These are phyloP conservation scores for Pichia rugopelliculosa DNA, from an alignment of 805 yeast genomes.

Conservation along the genomic window DNA sequence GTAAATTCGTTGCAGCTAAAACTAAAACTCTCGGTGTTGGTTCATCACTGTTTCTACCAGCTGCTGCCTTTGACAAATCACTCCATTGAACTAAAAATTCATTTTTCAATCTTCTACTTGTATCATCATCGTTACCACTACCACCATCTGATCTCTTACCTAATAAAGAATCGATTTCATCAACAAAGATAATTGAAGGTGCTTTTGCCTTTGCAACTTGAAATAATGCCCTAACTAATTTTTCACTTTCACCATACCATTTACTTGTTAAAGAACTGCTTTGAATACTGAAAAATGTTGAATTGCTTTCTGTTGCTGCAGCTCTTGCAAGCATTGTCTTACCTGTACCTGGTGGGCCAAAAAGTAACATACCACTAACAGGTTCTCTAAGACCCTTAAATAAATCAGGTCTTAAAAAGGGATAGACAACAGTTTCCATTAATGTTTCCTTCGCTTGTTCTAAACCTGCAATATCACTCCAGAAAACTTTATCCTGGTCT, in stretches of 20 bases:
- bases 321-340: conserved; percentile 96
- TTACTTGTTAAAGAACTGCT: conserved; percentile 87
- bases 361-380: conserved; percentile 88
- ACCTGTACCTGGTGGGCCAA: conserved; percentile 99
- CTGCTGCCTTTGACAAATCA: conserved; percentile 79
- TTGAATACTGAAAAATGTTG: conserved; percentile 86
- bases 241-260: conserved; percentile 88
- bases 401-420: conserved; percentile 87
- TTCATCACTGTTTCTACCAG: conserved; percentile 53
- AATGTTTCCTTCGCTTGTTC: conserved; percentile 81
- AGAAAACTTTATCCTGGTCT: conserved; percentile 82
- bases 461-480: conserved; percentile 95
- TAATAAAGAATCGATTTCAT: conserved; percentile 88
- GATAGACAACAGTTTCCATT: conserved; percentile 94
- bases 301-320: conserved; percentile 89
- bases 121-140: conserved; percentile 51
- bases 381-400: conserved; percentile 91
- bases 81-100: conserved; percentile 96
- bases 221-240: conserved; percentile 82
- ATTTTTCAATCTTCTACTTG: conserved; percentile 82
- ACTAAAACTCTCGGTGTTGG: conserved; percentile 70
- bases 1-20: conserved; percentile 90
- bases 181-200: conserved; percentile 91
- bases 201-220: conserved; percentile 76
- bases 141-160: conserved; percentile 69